phyloP scores from a whole-genome alignment of 768 basidiomycete genomes.

The Boletus coccyginus region DNA sequence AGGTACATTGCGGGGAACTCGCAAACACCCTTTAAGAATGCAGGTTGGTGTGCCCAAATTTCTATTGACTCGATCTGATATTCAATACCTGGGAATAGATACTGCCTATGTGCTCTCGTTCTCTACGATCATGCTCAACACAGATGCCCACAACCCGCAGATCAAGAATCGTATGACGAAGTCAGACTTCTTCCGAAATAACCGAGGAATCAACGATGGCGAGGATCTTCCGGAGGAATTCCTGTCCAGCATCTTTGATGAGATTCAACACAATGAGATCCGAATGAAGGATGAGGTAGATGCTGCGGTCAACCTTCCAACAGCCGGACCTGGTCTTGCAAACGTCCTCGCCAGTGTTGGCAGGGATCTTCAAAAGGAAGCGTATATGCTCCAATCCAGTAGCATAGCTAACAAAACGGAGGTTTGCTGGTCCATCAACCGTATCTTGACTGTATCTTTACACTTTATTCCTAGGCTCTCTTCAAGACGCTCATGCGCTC shows the following conservation, averaged over 20 bases:
- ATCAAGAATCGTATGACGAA: constrained; percentile 95
- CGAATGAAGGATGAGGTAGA: constrained; percentile 98
- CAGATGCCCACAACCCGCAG: constrained; percentile 94
- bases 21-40: constrained; percentile 86
- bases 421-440: constrained; percentile 39
- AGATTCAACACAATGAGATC: constrained; percentile 90
- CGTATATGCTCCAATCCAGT: constrained; percentile 92
- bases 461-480: constrained; percentile 57
- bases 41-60: constrained; percentile 53
- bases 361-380: constrained; percentile 92
- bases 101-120: constrained; percentile 94
- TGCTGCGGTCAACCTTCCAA: constrained; percentile 38
- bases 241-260: constrained; percentile 77
- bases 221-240: constrained; percentile 86
- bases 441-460: background rate
- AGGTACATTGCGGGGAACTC: constrained; percentile 89
- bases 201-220: constrained; percentile 93
- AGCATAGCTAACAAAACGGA: constrained; percentile 98
- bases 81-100: constrained; percentile 43
- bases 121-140: constrained; percentile 94
- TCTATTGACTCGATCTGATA: constrained; percentile 7
- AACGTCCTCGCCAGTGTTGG: constrained; percentile 86
- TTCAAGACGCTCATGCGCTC: constrained; percentile 91
- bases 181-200: constrained; percentile 89
- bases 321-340: constrained; percentile 68